Base-by-base conservation (phyloP, 257 asterid genomes). In the Salvia miltiorrhiza region DNA sequence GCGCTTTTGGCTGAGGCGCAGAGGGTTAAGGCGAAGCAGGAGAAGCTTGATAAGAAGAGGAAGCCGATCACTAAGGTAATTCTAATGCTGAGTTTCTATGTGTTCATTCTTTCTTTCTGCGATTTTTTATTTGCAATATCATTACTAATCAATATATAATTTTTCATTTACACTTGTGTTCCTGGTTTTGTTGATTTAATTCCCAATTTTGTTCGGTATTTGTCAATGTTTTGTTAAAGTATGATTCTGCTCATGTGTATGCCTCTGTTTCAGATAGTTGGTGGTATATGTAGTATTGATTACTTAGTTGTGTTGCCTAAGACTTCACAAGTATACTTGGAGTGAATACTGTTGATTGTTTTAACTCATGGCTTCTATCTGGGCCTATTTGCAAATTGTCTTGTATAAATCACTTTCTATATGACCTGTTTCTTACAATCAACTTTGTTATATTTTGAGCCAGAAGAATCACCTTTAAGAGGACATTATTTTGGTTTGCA, bases 1-100 rank as follows among this genome's bases (percentile, higher is more conserved):
- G 54, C 93, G 1, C 81, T 89, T 2, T 68, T 89, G 78, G 88
- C 96, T 0, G 96, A 89, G 74, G 87, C 84, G 0, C 84, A 84
- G 63, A 82, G 95, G 17, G 84, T 84, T 1, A 87, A 89, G 78
- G 84, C 87, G 8, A 87, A 87, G 79, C 52, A 78, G 72, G 89
- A 85, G 75, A 85, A 84, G 77, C 86, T 85, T 1, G 80, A 74
- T 1, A 81, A 80, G 86, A 87, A 87, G 77, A 87, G 95, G 74
- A 63, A 79, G 13, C 85, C 72, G 17, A 77, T 85, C 63, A 65
- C 92, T 0, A 83, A 89, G 94, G 96, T 89, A 83, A 55, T 41
- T 16, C 41, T 43, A 81, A 45, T 32, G 10, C 17, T 43, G 4
- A 0, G 0, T 21, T 49, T 24, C 1, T 10, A 9, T 71, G 2